A percentile compares a stretch with the other conserved stretches of the same genome.
Conservation (phyloP, 352 stramenopile genomes). For the Pythium diclinum region DNA sequence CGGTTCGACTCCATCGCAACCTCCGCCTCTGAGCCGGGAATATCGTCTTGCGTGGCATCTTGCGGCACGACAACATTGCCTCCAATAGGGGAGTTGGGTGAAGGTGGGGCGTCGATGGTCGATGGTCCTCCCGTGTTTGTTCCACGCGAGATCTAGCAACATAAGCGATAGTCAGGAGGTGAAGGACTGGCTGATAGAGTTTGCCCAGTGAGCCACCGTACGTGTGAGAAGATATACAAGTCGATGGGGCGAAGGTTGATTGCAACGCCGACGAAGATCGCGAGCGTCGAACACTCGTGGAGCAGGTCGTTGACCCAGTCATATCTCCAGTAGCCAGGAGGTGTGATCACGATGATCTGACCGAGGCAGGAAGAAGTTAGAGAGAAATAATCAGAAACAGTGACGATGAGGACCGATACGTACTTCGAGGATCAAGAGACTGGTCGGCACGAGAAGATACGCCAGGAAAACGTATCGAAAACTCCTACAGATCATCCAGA, state of each 20-base stretch:
- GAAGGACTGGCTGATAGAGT: not conserved
- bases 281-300: constrained; percentile 39
- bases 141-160: constrained; percentile 27
- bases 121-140: constrained; percentile 17
- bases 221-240: constrained; percentile 44
- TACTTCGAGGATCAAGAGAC: constrained; percentile 56
- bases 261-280: constrained; percentile 41
- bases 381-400: not conserved
- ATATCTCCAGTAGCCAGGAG: constrained; percentile 52
- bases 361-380: not conserved
- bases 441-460: constrained; percentile 56
- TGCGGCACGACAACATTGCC: constrained; percentile 19
- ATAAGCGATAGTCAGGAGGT: not conserved
- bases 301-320: constrained; percentile 59
- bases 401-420: not conserved
- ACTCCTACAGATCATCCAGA: constrained; percentile 29
- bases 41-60: constrained; percentile 4
- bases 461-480: constrained; percentile 57
- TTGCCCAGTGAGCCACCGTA: constrained; percentile 11
- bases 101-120: constrained; percentile 6
- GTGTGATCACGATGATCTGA: constrained; percentile 56
- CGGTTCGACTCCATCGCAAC: constrained; percentile 29
- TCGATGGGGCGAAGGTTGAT: constrained; percentile 50
- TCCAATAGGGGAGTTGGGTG: not conserved
- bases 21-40: constrained; percentile 7